Conservation (phyloP, 1,139 yeast genomes). For the Sugiyamaella novakii region DNA sequence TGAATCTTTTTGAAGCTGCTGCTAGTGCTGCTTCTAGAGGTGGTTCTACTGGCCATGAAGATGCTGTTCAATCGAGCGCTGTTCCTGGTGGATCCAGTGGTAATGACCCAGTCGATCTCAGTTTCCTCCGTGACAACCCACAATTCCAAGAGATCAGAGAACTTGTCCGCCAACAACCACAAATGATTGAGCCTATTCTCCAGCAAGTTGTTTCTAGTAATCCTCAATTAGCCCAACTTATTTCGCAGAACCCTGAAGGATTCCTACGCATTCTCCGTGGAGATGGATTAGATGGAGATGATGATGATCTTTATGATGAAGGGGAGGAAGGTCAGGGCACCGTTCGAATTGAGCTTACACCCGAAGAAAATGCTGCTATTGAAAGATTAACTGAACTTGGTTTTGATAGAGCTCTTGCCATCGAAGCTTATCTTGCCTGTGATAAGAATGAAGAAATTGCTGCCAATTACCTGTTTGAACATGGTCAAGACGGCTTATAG, state of each 20-base stretch:
- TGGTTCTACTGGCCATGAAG: constrained; percentile 37
- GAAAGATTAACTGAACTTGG: constrained; percentile 89
- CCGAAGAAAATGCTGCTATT: constrained; percentile 86
- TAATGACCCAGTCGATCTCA: constrained; percentile 39
- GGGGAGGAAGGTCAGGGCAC: constrained; percentile 45
- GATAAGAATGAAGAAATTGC: constrained; percentile 97
- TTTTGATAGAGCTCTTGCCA: constrained; percentile 80
- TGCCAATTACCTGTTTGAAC: constrained; percentile 78
- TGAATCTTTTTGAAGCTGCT: constrained; percentile 40
- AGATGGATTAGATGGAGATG: constrained; percentile 43
- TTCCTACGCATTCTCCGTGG: constrained; percentile 69
- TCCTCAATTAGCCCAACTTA: constrained; percentile 78
- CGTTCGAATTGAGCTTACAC: constrained; percentile 63
- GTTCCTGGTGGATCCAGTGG: constrained; percentile 31
- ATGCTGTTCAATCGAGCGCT: constrained; percentile 25
- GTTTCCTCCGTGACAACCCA: constrained; percentile 46
- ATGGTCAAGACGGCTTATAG: constrained; percentile 41
- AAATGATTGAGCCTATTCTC: constrained; percentile 78
- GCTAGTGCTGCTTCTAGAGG: constrained; percentile 27
- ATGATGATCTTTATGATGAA: constrained; percentile 45
- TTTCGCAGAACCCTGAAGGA: constrained; percentile 84
- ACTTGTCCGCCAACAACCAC: constrained; percentile 84
- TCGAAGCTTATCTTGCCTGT: constrained; percentile 96
- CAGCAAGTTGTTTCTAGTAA: constrained; percentile 82
- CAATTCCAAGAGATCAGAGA: constrained; percentile 67